Percentiles rank a stretch among this genome's conserved stretches.
These are phyloP conservation scores for Sphaerosporella brunnea DNA, from an alignment of 495 filamentous ascomycete species.

Conservation along the genomic window DNA sequence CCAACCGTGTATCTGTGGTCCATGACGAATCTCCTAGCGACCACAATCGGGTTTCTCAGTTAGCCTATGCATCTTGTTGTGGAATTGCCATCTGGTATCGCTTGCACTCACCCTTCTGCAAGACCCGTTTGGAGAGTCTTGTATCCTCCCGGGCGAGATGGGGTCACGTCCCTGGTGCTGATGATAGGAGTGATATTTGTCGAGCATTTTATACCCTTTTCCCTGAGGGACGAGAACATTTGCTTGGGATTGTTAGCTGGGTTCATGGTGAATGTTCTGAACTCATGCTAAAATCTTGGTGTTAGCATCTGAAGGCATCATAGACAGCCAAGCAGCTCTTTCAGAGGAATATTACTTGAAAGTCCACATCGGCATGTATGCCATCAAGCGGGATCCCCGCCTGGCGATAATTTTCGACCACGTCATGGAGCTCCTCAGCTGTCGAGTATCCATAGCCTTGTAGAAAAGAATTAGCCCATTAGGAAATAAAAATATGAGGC, in stretches of 20 bases:
- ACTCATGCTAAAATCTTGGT: too few relatives aligned
- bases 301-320: too few relatives aligned
- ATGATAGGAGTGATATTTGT: conserved; percentile 28
- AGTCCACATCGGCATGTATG: conserved; percentile 27
- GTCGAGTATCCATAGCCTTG: conserved; percentile 23
- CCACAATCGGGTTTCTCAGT: too few relatives aligned
- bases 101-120: too few relatives aligned
- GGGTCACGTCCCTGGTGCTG: conserved; percentile 10
- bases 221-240: conserved; percentile 20
- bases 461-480: too few relatives aligned
- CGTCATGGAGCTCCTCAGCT: conserved; percentile 9
- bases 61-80: too few relatives aligned
- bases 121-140: conserved; percentile 16
- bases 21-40: conserved; percentile 13
- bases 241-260: conserved; percentile 12
- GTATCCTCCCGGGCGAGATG: too few relatives aligned
- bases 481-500: too few relatives aligned
- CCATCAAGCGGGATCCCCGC: conserved; percentile 26
- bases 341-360: too few relatives aligned
- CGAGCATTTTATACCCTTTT: conserved; percentile 22
- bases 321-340: too few relatives aligned
- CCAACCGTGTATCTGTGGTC: conserved; percentile 15
- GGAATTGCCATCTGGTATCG: too few relatives aligned
- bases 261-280: conserved; percentile 27
- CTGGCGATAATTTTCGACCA: conserved; percentile 14